These are phyloP conservation scores for Xylaria cubensis DNA, from an alignment of 495 filamentous ascomycete genomes.

Conservation along the genomic window DNA sequence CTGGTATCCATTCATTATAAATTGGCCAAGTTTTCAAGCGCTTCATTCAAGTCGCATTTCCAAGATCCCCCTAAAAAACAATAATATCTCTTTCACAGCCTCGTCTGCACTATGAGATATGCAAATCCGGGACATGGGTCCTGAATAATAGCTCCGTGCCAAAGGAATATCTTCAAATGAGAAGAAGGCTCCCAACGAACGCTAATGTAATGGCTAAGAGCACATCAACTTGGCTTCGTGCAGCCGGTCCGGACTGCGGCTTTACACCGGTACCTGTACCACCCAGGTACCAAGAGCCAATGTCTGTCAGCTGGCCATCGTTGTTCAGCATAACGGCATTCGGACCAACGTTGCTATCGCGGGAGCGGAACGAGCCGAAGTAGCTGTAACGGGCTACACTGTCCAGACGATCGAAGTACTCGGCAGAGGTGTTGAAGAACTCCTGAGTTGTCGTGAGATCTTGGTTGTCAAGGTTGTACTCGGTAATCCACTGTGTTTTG, in stretches of 20 bases:
- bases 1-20: constrained; percentile 13
- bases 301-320: constrained; percentile 69
- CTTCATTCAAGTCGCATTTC: background rate
- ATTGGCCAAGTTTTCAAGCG: background rate
- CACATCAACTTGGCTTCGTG: background rate
- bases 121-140: background rate
- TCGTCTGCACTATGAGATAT: background rate
- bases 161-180: background rate
- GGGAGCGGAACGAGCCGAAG: constrained; percentile 74
- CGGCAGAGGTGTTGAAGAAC: constrained; percentile 68
- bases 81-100: background rate
- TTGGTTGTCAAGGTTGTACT: constrained; percentile 64
- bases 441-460: constrained; percentile 60
- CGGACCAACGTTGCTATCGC: constrained; percentile 70
- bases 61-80: background rate
- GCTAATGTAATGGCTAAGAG: constrained; percentile 12
- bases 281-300: constrained; percentile 77
- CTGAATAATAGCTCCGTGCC: background rate
- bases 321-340: constrained; percentile 70
- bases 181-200: constrained; percentile 14
- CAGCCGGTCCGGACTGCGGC: constrained; percentile 31
- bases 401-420: constrained; percentile 68
- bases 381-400: constrained; percentile 70
- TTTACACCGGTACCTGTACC: constrained; percentile 55
- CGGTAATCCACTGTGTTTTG: constrained; percentile 73